Conservation (phyloP, 176 grass and related monocot genomes). For the Zoysia pacifica region DNA sequence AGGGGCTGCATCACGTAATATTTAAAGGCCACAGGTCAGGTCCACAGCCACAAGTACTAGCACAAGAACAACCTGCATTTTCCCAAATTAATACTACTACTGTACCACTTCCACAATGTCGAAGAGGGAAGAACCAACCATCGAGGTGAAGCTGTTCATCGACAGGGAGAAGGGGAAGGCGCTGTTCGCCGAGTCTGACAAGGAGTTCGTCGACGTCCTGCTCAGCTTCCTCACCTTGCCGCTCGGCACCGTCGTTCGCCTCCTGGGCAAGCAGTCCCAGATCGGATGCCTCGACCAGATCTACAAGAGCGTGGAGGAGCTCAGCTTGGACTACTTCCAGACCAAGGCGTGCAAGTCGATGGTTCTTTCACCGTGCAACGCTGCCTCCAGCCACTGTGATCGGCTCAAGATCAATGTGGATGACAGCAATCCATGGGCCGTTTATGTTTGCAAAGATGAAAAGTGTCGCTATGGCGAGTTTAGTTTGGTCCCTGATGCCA, state of each 20-base stretch:
- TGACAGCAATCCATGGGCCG: not conserved
- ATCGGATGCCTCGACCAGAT: conserved; percentile 36
- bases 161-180: conserved; percentile 40
- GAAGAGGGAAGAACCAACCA: not conserved
- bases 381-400: not conserved
- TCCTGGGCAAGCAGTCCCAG: conserved; percentile 39
- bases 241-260: conserved; percentile 36
- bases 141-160: conserved; percentile 40
- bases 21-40: not conserved
- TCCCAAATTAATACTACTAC: no score
- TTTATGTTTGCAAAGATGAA: not conserved
- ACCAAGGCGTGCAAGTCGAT: conserved; percentile 39
- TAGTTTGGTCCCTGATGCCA: not conserved
- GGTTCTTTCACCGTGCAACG: conserved; percentile 18
- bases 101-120: not conserved
- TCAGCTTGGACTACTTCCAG: not conserved
- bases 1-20: not conserved
- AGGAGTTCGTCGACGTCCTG: conserved; percentile 52
- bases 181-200: conserved; percentile 42
- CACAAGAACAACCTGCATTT: not conserved
- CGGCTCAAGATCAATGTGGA: not conserved
- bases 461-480: not conserved
- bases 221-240: conserved; percentile 67
- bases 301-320: conserved; percentile 38
- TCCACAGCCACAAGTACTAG: not conserved